Percentiles rank a stretch among this genome's conserved stretches.
These are phyloP conservation scores for Rhizopus delemar DNA, from an alignment of 371 early-diverging fungal genomes.

Conservation along the genomic window DNA sequence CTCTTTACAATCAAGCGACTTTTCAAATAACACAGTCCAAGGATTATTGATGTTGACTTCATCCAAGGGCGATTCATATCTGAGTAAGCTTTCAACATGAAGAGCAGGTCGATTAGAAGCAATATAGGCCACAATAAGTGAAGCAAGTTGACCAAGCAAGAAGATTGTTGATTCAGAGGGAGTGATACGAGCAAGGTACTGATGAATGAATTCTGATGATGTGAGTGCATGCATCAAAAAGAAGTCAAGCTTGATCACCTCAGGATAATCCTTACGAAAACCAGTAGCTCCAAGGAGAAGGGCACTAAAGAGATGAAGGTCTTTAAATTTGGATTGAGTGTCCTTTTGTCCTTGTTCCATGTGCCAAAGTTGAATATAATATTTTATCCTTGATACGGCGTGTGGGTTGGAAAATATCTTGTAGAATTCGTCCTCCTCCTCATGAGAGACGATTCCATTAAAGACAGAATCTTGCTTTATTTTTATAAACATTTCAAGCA, in stretches of 20 bases:
- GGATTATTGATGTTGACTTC: constrained; percentile 28
- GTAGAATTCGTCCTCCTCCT: constrained; percentile 16
- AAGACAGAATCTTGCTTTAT: constrained; percentile 38
- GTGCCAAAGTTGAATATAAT: constrained; percentile 34
- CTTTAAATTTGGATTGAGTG: constrained; percentile 37
- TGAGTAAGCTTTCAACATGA: constrained; percentile 35
- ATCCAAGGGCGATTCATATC: constrained; percentile 17
- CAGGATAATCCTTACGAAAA: constrained; percentile 29
- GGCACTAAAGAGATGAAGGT: constrained; percentile 29
- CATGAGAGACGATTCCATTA: constrained; percentile 26
- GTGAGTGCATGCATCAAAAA: constrained; percentile 61
- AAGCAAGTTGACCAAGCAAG: constrained; percentile 44
- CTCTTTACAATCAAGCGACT: constrained; percentile 48
- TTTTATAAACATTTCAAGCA: constrained; percentile 27
- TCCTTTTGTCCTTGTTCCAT: constrained; percentile 31
- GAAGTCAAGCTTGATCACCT: constrained; percentile 39
- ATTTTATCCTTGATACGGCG: constrained; percentile 29
- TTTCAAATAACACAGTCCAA: constrained; percentile 51
- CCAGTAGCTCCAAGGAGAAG: constrained; percentile 36
- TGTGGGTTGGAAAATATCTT: constrained; percentile 25
- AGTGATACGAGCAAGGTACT: constrained; percentile 27
- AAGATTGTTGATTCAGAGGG: constrained; percentile 40
- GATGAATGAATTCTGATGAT: constrained; percentile 53
- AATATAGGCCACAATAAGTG: constrained; percentile 37
- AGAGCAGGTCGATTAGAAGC: constrained; percentile 46